phyloP scores from a whole-genome alignment of 2,329 filamentous ascomycete species.

The Purpureocillium takamizusanense region DNA sequence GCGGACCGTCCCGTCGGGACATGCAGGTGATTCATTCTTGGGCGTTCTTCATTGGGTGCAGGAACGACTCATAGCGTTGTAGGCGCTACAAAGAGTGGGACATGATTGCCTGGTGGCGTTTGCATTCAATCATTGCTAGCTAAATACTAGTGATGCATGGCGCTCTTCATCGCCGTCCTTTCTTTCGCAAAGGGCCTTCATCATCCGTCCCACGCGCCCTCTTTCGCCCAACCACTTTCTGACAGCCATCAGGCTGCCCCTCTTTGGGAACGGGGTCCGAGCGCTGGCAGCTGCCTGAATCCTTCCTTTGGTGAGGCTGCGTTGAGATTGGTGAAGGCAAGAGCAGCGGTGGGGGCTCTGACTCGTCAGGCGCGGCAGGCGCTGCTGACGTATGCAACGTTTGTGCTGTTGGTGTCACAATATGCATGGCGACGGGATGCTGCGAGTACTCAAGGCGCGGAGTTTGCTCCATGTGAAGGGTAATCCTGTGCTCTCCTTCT shows the following conservation, averaged over 20 bases:
- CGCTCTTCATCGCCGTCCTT: not conserved
- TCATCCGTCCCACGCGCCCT: not conserved
- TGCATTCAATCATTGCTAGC: not conserved
- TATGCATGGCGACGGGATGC: not conserved
- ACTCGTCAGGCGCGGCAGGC: too few species aligned
- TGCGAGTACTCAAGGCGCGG: constrained; percentile 3
- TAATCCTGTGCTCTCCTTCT: constrained; percentile 1
- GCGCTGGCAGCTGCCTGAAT: too few species aligned
- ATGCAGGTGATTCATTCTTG: not conserved
- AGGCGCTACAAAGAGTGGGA: too few species aligned
- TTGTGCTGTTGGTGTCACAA: not conserved
- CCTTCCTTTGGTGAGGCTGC: too few species aligned
- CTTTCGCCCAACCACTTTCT: not conserved
- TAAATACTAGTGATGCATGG: not conserved
- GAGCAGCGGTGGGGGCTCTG: constrained; percentile 1
- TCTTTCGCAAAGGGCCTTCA: not conserved
- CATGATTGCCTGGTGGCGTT: too few species aligned
- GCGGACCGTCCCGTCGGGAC: not conserved
- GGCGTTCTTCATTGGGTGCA: too few species aligned
- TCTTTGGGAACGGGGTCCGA: too few species aligned
- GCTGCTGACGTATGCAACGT: too few species aligned
- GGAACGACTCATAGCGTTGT: too few species aligned
- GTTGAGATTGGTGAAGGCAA: not conserved
- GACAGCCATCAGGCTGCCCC: too few species aligned
- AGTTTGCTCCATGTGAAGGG: constrained; percentile 2